Evolutionary conservation across 2,329 filamentous ascomycete genomes (phyloP).

Genomic region (Phialocephala sp.): DNA sequence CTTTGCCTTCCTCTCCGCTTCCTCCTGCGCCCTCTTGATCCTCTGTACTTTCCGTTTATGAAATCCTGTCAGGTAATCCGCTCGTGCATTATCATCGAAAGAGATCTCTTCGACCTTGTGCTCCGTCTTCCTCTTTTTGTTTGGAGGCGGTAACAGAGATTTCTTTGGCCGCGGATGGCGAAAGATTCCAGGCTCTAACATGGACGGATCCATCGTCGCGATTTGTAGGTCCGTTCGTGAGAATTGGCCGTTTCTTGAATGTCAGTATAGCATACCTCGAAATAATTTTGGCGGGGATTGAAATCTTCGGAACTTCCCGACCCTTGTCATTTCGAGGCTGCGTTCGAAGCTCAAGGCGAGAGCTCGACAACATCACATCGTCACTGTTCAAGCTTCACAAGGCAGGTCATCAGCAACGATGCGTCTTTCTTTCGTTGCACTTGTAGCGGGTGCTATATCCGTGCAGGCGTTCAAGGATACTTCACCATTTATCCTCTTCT

Average conservation of each 20-base stretch:
- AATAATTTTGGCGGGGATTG: constrained; percentile 20
- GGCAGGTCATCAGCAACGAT: constrained; percentile 48
- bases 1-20: constrained; percentile 76
- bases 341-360: constrained; percentile 2
- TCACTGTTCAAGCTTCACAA: constrained; percentile 1
- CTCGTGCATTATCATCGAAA: constrained; percentile 80
- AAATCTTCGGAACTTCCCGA: constrained; percentile 11
- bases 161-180: constrained; percentile 65
- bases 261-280: constrained; percentile 1
- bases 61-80: constrained; percentile 93
- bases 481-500: constrained; percentile 88
- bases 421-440: constrained; percentile 58
- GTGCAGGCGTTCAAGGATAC: constrained; percentile 82
- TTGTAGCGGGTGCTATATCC: constrained; percentile 61
- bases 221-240: constrained; percentile 8
- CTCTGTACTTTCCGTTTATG: constrained; percentile 93
- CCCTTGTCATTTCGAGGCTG: constrained; percentile 18
- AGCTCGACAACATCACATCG: constrained; percentile 28
- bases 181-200: constrained; percentile 50
- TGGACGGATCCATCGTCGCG: constrained; percentile 25
- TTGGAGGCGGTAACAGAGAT: constrained; percentile 59
- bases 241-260: background rate
- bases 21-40: constrained; percentile 82
- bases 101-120: constrained; percentile 75
- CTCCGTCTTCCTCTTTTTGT: constrained; percentile 69